phyloP scores from a whole-genome alignment of 768 basidiomycete species.

The Lanmaoa pseudosensibilis region DNA sequence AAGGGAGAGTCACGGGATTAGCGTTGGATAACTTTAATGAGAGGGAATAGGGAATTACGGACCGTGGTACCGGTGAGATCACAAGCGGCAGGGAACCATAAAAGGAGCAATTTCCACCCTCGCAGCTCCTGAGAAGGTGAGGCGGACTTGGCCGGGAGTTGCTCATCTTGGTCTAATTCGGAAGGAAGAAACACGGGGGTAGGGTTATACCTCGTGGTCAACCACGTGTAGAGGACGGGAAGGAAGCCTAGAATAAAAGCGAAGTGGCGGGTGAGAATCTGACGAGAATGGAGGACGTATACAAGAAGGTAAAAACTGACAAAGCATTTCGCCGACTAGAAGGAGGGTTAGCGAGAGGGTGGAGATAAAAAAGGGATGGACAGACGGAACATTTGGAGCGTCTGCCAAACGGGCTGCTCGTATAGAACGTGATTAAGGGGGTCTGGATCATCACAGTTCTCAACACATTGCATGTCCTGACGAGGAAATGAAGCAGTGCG shows the following conservation, averaged over 20 bases:
- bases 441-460: conserved; percentile 77
- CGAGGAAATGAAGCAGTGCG: conserved; percentile 2
- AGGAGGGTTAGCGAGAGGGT: conserved; percentile 36
- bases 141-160: conserved; percentile 33
- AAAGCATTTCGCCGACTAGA: conserved; percentile 91
- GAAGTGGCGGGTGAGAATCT: conserved; percentile 16
- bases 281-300: conserved; percentile 15
- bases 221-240: conserved; percentile 73
- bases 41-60: conserved; percentile 35
- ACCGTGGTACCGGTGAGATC: conserved; percentile 92
- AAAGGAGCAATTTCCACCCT: conserved; percentile 70
- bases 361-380: conserved; percentile 23
- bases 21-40: conserved; percentile 10
- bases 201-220: conserved; percentile 46
- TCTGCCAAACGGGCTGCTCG: conserved; percentile 95
- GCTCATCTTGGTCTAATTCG: conserved; percentile 47
- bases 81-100: conserved; percentile 87
- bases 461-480: conserved; percentile 98
- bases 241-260: conserved; percentile 64
- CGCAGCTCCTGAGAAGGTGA: conserved; percentile 45
- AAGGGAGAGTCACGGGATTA: conserved; percentile 19
- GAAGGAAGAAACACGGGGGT: conserved; percentile 55
- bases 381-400: conserved; percentile 86
- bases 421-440: conserved; percentile 66
- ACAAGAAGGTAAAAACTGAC: conserved; percentile 46